These are phyloP conservation scores for Fusarium torulosum DNA, from an alignment of 2,329 filamentous ascomycete genomes.

Conservation along the genomic window DNA sequence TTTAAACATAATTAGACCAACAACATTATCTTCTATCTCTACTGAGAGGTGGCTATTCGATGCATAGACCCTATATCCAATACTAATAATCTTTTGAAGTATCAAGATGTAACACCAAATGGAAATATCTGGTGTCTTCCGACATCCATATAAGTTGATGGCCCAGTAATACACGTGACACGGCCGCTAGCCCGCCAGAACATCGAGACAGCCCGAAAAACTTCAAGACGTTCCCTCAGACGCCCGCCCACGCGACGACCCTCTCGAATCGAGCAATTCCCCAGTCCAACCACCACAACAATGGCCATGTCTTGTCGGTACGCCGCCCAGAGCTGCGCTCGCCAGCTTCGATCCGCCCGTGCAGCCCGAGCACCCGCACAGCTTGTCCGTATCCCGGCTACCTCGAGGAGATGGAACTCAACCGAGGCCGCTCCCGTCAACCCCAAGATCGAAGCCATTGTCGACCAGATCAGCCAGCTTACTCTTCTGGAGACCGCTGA, in stretches of 20 bases:
- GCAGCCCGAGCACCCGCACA: slow-evolving; percentile 63
- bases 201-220: slow-evolving; percentile 57
- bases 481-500: slow-evolving; percentile 97
- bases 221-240: slow-evolving; percentile 53
- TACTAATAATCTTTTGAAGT: neutral
- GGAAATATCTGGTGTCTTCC: neutral
- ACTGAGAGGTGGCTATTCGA: neutral
- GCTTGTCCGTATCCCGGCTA: slow-evolving; percentile 58
- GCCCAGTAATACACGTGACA: slow-evolving; percentile 39
- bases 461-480: slow-evolving; percentile 99
- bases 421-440: slow-evolving; percentile 78
- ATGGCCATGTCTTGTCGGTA: slow-evolving; percentile 75
- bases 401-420: slow-evolving; percentile 85
- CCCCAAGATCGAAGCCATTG: slow-evolving; percentile 94
- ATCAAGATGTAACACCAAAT: neutral
- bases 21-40: neutral
- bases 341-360: slow-evolving; percentile 67
- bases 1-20: neutral
- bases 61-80: neutral
- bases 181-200: slow-evolving; percentile 38
- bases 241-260: slow-evolving; percentile 49
- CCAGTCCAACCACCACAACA: slow-evolving; percentile 51
- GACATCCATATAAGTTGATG: slow-evolving; percentile 15
- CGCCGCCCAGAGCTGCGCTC: slow-evolving; percentile 73
- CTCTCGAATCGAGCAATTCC: slow-evolving; percentile 46